Evolutionary conservation across 1,139 yeast species (phyloP).

Genomic region (Casaregolazyma suthepensis): DNA sequence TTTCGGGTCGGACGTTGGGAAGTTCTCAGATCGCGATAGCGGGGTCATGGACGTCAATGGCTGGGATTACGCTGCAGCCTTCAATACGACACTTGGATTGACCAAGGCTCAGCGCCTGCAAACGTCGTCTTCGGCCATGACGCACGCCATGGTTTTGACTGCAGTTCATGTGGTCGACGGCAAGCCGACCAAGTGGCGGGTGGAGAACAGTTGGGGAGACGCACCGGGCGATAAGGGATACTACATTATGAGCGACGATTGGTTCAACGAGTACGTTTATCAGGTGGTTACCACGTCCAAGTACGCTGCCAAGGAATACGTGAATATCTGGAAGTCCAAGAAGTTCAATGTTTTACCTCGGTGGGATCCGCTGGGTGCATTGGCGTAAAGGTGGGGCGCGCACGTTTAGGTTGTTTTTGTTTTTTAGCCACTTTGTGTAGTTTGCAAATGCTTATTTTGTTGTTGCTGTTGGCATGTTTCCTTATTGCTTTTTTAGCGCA

Average conservation of each 20-base stretch:
- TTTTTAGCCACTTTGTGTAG: not conserved
- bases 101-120: slow-evolving; percentile 49
- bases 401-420: not conserved
- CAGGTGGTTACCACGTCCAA: slow-evolving; percentile 54
- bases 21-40: slow-evolving; percentile 41
- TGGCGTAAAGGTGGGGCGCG: slow-evolving; percentile 35
- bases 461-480: not conserved
- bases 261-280: slow-evolving; percentile 63
- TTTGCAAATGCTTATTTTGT: not conserved
- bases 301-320: slow-evolving; percentile 41
- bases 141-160: slow-evolving; percentile 72
- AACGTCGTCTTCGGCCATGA: slow-evolving; percentile 56
- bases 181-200: slow-evolving; percentile 59
- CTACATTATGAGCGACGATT: slow-evolving; percentile 57
- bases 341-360: slow-evolving; percentile 50
- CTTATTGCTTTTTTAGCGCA: not conserved
- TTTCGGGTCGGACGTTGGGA: slow-evolving; percentile 66
- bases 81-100: slow-evolving; percentile 45
- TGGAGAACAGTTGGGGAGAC: slow-evolving; percentile 67
- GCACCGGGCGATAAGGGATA: slow-evolving; percentile 55
- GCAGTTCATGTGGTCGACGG: slow-evolving; percentile 52
- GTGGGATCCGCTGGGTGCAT: slow-evolving; percentile 64
- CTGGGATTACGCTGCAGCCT: slow-evolving; percentile 52
- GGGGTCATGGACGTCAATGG: slow-evolving; percentile 54
- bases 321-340: slow-evolving; percentile 46